Percentiles rank a stretch among this genome's conserved stretches.
These are phyloP conservation scores for Moesziomyces parantarcticus DNA, from an alignment of 1,284 basidiomycete genomes.

Conservation along the genomic window DNA sequence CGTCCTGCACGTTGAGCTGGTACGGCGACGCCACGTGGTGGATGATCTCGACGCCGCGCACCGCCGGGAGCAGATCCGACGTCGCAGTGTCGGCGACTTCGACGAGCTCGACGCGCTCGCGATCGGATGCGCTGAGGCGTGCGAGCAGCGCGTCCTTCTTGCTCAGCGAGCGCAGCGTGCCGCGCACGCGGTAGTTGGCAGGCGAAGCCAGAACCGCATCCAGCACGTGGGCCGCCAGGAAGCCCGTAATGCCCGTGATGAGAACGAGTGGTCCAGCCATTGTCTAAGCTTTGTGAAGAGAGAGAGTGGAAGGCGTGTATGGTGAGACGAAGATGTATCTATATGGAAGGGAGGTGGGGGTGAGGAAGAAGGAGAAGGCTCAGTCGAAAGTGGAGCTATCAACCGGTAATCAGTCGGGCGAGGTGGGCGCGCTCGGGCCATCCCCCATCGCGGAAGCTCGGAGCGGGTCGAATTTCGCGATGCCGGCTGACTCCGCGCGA, in stretches of 20 bases:
- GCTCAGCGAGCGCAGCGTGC: constrained; percentile 49
- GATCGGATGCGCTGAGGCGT: constrained; percentile 35
- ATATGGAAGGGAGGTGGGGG: too few relatives aligned
- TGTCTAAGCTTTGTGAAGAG: too few relatives aligned
- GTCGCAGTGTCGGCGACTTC: constrained; percentile 66
- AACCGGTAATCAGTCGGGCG: too few relatives aligned
- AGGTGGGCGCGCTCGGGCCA: too few relatives aligned
- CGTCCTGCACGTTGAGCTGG: constrained; percentile 61
- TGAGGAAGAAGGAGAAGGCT: too few relatives aligned
- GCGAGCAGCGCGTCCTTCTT: constrained; percentile 58
- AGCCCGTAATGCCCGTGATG: constrained; percentile 61
- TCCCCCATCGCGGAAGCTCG: too few relatives aligned
- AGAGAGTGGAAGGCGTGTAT: too few relatives aligned
- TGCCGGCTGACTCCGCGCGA: too few relatives aligned
- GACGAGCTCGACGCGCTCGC: constrained; percentile 53
- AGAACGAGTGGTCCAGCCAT: constrained; percentile 54
- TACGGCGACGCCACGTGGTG: constrained; percentile 57
- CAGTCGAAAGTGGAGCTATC: too few relatives aligned
- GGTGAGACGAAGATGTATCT: too few relatives aligned
- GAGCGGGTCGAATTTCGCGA: too few relatives aligned
- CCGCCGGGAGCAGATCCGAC: constrained; percentile 62
- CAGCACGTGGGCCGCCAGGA: constrained; percentile 58
- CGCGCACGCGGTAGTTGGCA: constrained; percentile 53
- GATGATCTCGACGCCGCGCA: constrained; percentile 57
- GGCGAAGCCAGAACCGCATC: constrained; percentile 53